A percentile compares a stretch with the other conserved stretches of the same genome.
Conservation (phyloP, 305 asterid species). For the Fraxinus xanthoxyloides region DNA sequence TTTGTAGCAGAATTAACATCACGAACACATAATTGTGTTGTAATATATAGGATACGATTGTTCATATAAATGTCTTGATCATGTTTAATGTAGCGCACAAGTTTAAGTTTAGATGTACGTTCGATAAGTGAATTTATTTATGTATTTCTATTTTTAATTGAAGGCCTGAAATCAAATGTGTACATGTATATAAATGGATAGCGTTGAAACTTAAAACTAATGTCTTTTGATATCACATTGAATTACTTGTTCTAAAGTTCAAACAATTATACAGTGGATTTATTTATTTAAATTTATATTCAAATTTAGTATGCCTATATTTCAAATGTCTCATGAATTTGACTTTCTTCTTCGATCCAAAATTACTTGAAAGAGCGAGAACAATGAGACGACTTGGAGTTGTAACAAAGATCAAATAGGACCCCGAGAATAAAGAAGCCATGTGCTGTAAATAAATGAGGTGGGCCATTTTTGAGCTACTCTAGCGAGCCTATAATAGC, state of each 20-base stretch:
- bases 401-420: neutral
- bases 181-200: neutral
- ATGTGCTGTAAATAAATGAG: neutral
- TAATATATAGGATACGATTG: neutral
- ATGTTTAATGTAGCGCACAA: too few species aligned
- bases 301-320: neutral
- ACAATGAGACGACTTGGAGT: neutral
- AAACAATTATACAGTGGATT: too few species aligned
- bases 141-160: too few species aligned
- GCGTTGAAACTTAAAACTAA: neutral
- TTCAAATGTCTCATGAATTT: neutral
- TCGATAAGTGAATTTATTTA: too few species aligned
- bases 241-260: too few species aligned
- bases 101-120: too few species aligned
- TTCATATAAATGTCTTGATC: neutral
- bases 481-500: neutral
- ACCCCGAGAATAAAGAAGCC: neutral
- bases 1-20: neutral
- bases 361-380: neutral
- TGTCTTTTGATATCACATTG: neutral
- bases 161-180: too few species aligned
- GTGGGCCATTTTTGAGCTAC: neutral
- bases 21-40: neutral
- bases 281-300: too few species aligned
- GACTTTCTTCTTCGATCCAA: neutral